Percentiles rank a stretch among this genome's conserved stretches.
Conservation (phyloP, 1,284 basidiomycete species). For the Leccinum angustisporum region DNA sequence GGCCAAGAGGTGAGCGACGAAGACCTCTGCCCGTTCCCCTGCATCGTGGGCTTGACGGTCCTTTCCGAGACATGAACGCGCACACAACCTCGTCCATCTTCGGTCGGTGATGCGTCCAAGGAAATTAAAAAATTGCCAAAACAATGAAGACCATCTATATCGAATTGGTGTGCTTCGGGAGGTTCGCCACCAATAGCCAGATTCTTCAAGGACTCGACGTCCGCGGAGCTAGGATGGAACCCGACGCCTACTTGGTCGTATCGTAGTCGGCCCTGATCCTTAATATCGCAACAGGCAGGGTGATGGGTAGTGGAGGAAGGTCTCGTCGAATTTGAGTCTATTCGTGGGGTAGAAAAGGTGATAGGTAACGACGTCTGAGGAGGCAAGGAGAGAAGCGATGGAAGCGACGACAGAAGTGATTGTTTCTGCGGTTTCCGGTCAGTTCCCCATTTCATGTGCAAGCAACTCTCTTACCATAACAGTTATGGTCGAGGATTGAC, state of each 20-base stretch:
- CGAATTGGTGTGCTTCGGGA: conserved; percentile 49
- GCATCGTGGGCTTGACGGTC: conserved; percentile 36
- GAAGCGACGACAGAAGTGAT: conserved; percentile 71
- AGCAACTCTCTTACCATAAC: conserved; percentile 57
- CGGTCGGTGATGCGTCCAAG: conserved; percentile 60
- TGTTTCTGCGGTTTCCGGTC: conserved; percentile 38
- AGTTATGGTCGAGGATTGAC: conserved; percentile 60
- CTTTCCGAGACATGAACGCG: conserved; percentile 61
- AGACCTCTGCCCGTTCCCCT: conserved; percentile 29
- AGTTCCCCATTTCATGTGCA: conserved; percentile 16
- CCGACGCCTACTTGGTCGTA: conserved; percentile 39
- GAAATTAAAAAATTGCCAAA: conserved; percentile 65
- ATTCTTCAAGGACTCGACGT: conserved; percentile 33
- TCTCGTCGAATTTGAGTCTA: conserved; percentile 37
- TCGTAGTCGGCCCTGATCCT: conserved; percentile 58
- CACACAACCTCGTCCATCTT: conserved; percentile 71
- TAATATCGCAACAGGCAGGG: conserved; percentile 48
- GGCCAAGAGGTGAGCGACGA: conserved; percentile 33
- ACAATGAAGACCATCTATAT: conserved; percentile 46
- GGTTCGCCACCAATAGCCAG: conserved; percentile 31
- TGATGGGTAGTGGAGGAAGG: conserved; percentile 53
- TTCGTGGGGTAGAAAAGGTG: conserved; percentile 53
- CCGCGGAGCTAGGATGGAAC: conserved; percentile 55
- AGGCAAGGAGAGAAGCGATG: conserved; percentile 67
- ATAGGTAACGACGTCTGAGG: conserved; percentile 52